Percentiles rank a stretch among this genome's conserved stretches.
These are phyloP conservation scores for Perkinsus marinus DNA, from an alignment of 169 alveolate species.

Conservation along the genomic window DNA sequence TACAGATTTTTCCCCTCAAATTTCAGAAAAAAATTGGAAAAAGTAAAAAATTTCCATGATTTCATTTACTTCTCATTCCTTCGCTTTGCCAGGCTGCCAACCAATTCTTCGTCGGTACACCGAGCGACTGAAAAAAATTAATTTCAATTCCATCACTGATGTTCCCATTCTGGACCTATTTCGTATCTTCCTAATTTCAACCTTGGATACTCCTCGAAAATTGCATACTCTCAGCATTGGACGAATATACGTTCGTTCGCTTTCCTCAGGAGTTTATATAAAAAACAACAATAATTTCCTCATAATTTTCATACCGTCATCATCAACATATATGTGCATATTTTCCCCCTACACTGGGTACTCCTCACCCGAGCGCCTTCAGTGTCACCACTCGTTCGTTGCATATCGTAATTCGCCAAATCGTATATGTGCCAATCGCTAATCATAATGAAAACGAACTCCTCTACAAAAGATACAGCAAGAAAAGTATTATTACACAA, in stretches of 20 bases:
- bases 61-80: background rate
- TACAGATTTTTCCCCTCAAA: no score
- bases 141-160: background rate
- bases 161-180: background rate
- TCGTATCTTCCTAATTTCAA: no score
- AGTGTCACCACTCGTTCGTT: background rate
- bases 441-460: background rate
- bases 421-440: background rate
- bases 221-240: no score
- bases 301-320: no score
- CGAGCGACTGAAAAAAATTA: background rate
- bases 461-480: no score
- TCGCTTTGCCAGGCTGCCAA: background rate
- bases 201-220: no score
- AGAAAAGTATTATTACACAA: no score
- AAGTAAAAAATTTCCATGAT: no score
- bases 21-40: no score
- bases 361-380: background rate
- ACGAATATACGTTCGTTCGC: no score
- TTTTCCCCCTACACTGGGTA: background rate
- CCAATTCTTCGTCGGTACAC: background rate
- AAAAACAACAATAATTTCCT: no score
- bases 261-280: no score
- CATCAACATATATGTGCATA: background rate
- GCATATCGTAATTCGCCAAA: background rate